phyloP scores from a whole-genome alignment of 169 alveolate species.

The Plasmodium vivax region DNA sequence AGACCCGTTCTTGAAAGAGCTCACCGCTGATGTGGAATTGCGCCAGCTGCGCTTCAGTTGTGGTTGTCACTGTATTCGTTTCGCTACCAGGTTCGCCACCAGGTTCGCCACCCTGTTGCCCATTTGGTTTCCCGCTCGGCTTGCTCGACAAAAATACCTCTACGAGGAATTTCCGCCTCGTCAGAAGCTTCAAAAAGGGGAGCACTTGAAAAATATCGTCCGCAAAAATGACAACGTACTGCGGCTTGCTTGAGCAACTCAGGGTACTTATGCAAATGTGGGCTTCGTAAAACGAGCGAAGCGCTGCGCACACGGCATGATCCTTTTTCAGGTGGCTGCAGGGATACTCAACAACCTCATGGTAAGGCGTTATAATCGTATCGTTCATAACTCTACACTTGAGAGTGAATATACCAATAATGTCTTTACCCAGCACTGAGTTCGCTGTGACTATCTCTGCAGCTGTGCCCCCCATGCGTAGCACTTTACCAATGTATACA shows the following conservation, averaged over 20 bases:
- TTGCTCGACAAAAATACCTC: slow-evolving; percentile 34
- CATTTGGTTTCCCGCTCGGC: not conserved
- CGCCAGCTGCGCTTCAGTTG: slow-evolving; percentile 11
- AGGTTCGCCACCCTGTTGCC: not conserved
- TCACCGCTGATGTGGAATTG: slow-evolving; percentile 38
- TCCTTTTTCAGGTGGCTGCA: slow-evolving; percentile 24
- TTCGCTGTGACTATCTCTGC: not conserved
- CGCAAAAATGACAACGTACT: slow-evolving; percentile 49
- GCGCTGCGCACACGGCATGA: slow-evolving; percentile 31
- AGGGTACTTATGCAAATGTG: slow-evolving; percentile 34
- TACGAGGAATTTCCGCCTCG: slow-evolving; percentile 10
- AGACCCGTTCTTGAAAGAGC: slow-evolving; percentile 23
- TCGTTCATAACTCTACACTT: slow-evolving; percentile 43
- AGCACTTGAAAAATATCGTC: slow-evolving; percentile 25
- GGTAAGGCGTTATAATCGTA: slow-evolving; percentile 31
- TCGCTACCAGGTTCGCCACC: not conserved
- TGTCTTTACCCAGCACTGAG: slow-evolving; percentile 18
- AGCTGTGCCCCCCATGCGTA: slow-evolving; percentile 18
- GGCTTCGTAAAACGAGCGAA: slow-evolving; percentile 61
- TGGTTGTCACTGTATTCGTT: not conserved
- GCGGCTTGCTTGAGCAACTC: not conserved
- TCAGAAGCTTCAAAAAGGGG: slow-evolving; percentile 46
- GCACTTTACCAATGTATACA: slow-evolving; percentile 47
- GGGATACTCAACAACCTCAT: slow-evolving; percentile 50
- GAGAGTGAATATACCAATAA: slow-evolving; percentile 60